Conservation (phyloP, 2,329 filamentous ascomycete genomes). For the Colletotrichum chrysophilum region DNA sequence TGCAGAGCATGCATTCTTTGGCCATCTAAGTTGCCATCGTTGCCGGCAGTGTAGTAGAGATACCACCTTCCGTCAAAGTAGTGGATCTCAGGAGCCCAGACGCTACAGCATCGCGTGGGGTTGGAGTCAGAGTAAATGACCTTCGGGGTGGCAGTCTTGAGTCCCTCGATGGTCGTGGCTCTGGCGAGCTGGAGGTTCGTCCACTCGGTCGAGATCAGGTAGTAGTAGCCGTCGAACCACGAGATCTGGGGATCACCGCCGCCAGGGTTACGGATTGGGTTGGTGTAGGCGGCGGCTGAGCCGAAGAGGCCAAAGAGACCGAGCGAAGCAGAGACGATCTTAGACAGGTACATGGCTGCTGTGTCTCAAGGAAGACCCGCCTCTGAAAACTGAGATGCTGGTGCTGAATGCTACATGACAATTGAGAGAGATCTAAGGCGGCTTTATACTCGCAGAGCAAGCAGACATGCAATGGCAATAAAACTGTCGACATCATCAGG, state of each 20-base stretch:
- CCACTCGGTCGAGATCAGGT: constrained; percentile 62
- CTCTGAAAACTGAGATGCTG: not conserved
- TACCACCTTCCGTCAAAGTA: constrained; percentile 55
- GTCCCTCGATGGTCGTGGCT: constrained; percentile 56
- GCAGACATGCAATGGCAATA: not conserved
- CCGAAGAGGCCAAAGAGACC: constrained; percentile 22
- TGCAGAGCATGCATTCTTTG: constrained; percentile 58
- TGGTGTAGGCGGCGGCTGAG: constrained; percentile 45
- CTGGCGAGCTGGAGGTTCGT: constrained; percentile 59
- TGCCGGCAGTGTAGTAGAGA: constrained; percentile 62
- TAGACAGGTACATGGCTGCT: not conserved
- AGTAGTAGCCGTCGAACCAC: constrained; percentile 59
- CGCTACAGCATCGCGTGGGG: constrained; percentile 54
- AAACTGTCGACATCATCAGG: not conserved
- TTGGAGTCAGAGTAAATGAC: constrained; percentile 54
- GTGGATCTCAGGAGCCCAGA: constrained; percentile 65
- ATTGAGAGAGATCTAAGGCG: not conserved
- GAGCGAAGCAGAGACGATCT: not conserved
- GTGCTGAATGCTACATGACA: not conserved
- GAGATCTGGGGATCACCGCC: constrained; percentile 60
- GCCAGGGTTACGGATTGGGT: constrained; percentile 54
- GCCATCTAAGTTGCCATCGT: constrained; percentile 46
- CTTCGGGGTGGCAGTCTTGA: constrained; percentile 59
- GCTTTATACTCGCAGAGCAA: not conserved
- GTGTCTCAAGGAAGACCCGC: not conserved